These are phyloP conservation scores for Dactylellina sp. DNA, from an alignment of 2,329 filamentous ascomycete species.

Conservation along the genomic window DNA sequence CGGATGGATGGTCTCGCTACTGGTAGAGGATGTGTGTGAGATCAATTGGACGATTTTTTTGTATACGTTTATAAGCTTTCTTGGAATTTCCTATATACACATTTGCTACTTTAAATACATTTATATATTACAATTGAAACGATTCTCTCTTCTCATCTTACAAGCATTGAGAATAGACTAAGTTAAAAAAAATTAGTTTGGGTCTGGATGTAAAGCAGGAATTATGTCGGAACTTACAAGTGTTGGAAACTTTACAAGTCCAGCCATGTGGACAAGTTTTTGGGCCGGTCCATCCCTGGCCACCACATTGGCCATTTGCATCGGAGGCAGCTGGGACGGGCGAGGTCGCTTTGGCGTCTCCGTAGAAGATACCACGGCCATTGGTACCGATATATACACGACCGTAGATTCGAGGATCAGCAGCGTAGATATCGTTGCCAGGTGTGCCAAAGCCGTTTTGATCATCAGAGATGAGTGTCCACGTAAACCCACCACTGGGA, in stretches of 20 bases:
- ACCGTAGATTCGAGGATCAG: conserved; percentile 57
- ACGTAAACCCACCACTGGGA: conserved; percentile 50
- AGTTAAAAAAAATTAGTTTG: conserved; percentile 8
- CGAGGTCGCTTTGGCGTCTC: conserved; percentile 37
- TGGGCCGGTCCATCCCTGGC: conserved; percentile 39
- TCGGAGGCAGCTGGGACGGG: conserved; percentile 49
- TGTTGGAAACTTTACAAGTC: conserved; percentile 47
- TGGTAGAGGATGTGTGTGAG: too few relatives aligned
- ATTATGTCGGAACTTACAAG: conserved; percentile 38
- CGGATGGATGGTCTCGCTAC: too few relatives aligned
- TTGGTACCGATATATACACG: conserved; percentile 59
- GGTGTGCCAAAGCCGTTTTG: conserved; percentile 58
- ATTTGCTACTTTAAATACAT: not conserved
- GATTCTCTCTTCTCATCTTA: not conserved
- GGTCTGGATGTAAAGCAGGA: too few relatives aligned
- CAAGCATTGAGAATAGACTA: conserved; percentile 55
- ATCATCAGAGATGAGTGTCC: conserved; percentile 58
- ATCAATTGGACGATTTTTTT: too few relatives aligned
- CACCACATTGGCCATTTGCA: conserved; percentile 49
- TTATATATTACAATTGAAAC: conserved; percentile 12
- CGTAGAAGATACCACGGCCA: conserved; percentile 59
- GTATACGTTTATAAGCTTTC: too few relatives aligned
- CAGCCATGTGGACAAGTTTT: conserved; percentile 45
- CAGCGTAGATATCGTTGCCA: conserved; percentile 56
- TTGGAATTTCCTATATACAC: too few relatives aligned